Percentiles rank a stretch among this genome's conserved stretches.
Evolutionary conservation across 441 rosid genomes (phyloP).

Genomic region (Eruca vesicaria): DNA sequence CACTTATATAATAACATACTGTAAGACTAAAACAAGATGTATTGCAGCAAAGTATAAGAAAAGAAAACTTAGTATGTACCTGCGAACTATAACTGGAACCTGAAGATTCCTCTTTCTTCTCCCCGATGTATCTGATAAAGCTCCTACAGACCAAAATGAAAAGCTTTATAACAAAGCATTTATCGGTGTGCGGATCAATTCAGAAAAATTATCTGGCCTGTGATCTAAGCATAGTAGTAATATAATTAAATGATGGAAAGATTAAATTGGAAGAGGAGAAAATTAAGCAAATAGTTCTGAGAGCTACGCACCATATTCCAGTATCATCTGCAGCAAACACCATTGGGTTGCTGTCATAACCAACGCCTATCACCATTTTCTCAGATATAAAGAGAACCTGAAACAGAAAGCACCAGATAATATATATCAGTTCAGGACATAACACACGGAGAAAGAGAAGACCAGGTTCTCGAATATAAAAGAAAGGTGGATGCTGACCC

Average conservation of each 20-base stretch:
- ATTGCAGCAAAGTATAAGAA: slow-evolving; percentile 1
- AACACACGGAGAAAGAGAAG: slow-evolving; percentile 29
- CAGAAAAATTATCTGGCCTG: not conserved
- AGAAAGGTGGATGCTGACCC: slow-evolving; percentile 96
- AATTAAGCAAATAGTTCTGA: not conserved
- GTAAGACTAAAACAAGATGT: not conserved
- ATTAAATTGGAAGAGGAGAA: not conserved
- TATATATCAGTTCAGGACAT: slow-evolving; percentile 4
- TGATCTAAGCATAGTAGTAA: not conserved
- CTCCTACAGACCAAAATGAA: slow-evolving; percentile 52
- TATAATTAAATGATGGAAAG: no score
- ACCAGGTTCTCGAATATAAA: slow-evolving; percentile 32
- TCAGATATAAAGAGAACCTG: slow-evolving; percentile 92
- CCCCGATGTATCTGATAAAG: slow-evolving; percentile 80
- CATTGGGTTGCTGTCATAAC: slow-evolving; percentile 93
- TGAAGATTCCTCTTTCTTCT: slow-evolving; percentile 64
- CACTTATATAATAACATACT: not conserved
- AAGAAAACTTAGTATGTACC: slow-evolving; percentile 38
- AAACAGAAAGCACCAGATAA: slow-evolving; percentile 6
- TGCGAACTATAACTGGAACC: slow-evolving; percentile 82
- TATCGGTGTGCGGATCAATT: not conserved
- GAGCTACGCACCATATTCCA: slow-evolving; percentile 75
- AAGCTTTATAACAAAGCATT: not conserved
- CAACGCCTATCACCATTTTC: slow-evolving; percentile 91
- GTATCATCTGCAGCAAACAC: slow-evolving; percentile 93